Evolutionary conservation across 208 protist species (phyloP).

Genomic region (Trypanosoma cruzi): DNA sequence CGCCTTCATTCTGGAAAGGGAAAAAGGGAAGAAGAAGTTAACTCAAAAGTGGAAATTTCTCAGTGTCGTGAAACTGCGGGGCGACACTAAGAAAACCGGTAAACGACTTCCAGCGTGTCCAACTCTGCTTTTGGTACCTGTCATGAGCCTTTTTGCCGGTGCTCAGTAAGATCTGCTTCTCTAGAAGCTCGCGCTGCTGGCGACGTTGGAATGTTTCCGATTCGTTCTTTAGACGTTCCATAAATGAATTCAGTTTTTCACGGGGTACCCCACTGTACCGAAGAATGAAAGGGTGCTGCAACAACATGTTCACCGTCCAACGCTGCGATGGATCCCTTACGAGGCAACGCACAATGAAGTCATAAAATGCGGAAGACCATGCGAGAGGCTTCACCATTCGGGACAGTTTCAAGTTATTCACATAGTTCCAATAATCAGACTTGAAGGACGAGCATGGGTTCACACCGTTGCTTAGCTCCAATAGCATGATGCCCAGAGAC

Average conservation of each 20-base stretch:
- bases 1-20: not conserved
- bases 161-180: conserved; percentile 78
- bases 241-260: conserved; percentile 72
- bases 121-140: conserved; percentile 63
- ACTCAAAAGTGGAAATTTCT: conserved; percentile 59
- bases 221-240: conserved; percentile 69
- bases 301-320: conserved; percentile 64
- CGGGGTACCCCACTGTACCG: conserved; percentile 64
- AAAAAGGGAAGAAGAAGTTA: conserved; percentile 1
- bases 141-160: conserved; percentile 54
- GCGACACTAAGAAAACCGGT: conserved; percentile 69
- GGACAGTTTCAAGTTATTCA: conserved; percentile 61
- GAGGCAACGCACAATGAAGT: conserved; percentile 82
- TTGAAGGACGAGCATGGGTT: conserved; percentile 87
- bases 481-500: conserved; percentile 84
- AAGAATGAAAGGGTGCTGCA: conserved; percentile 81
- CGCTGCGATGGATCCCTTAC: conserved; percentile 45
- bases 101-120: conserved; percentile 63
- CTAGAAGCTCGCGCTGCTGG: conserved; percentile 68
- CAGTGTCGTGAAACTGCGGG: conserved; percentile 59
- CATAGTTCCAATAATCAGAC: conserved; percentile 89
- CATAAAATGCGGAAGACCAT: conserved; percentile 70
- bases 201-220: conserved; percentile 68
- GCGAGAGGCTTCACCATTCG: conserved; percentile 84
- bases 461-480: conserved; percentile 75